Conservation (phyloP, 2,329 filamentous ascomycete species). For the Colletotrichum caudatum region DNA sequence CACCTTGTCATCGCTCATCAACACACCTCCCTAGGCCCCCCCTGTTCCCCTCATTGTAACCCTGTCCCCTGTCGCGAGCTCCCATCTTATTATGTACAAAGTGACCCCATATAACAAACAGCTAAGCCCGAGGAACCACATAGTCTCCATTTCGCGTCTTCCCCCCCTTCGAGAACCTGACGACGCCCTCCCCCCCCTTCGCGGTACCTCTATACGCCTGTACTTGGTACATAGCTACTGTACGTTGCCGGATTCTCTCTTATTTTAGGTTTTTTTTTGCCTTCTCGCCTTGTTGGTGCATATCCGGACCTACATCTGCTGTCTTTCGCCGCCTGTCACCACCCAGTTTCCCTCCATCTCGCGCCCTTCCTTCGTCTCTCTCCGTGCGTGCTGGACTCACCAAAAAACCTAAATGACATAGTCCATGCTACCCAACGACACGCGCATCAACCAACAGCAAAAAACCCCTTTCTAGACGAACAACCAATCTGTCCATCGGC, state of each 20-base stretch:
- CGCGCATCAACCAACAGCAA: conserved; percentile 45
- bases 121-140: conserved; percentile 35
- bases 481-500: conserved; percentile 46
- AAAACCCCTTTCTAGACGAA: conserved; percentile 52
- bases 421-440: conserved; percentile 56
- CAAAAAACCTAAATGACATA: conserved; percentile 57
- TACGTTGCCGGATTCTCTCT: conserved; percentile 15
- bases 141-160: conserved; percentile 36
- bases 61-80: conserved; percentile 34
- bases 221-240: conserved; percentile 4
- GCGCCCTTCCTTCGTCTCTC: conserved; percentile 46
- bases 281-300: conserved; percentile 10
- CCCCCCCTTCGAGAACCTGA: conserved; percentile 38
- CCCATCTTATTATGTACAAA: conserved; percentile 39
- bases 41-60: conserved; percentile 40
- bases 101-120: conserved; percentile 38
- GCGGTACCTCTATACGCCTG: conserved; percentile 3
- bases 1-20: conserved; percentile 30
- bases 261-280: neutral
- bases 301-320: conserved; percentile 18
- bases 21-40: conserved; percentile 8
- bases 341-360: conserved; percentile 43
- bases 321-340: conserved; percentile 27
- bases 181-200: neutral
- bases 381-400: conserved; percentile 55